Base-by-base conservation (phyloP, 148 eudicot genomes). In the Fagopyrum tataricum region DNA sequence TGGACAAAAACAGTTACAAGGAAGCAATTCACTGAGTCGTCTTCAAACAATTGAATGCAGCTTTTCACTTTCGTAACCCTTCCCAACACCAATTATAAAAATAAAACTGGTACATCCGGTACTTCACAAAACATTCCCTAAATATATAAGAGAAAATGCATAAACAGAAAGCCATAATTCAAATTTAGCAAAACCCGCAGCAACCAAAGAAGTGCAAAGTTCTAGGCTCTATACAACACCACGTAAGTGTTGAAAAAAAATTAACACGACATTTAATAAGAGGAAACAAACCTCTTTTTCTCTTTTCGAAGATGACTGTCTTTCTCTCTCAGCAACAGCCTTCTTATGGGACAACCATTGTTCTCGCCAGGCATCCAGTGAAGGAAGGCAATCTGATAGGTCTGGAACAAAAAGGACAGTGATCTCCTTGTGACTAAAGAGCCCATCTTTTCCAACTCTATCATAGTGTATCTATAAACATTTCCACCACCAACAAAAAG, bases 401-500 rank as follows among this genome's bases (percentile, higher is more conserved):
- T 95, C 97, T 7, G 98, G 98, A 76, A 95, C 85, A 78, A 82
- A 95, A 71, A 90, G 71, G 8, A 95, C 97, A 53, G 98, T 90
- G 62, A 95, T 81, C 86, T 95, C 98, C 71, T 84, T 95, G 78
- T 95, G 97, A 77, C 96, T 95, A 77, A 91, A 91, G 41, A 88
- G 82, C 71, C 98, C 98, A 82, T 91, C 93, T 72, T 87, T 73
- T 58, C 98, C 98, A 78, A 95, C 76, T 85, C 97, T 79, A 55
- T 90, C 91, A 83, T 95, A 95, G 85, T 95, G 98, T 84, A 95
- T 88, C 98, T 95, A 95, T 2, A 31, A 5, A 64, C n/a, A 64
- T 31, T 64, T 64, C 69, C 37, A 64, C 42, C 42, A 11, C 68
- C 15, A 39, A 37, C 67, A 64, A 37, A 64, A 64, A 10, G 15